These are phyloP conservation scores for Raphidocelis subcapitata DNA, from an alignment of 139 green algal genomes.

Conservation along the genomic window DNA sequence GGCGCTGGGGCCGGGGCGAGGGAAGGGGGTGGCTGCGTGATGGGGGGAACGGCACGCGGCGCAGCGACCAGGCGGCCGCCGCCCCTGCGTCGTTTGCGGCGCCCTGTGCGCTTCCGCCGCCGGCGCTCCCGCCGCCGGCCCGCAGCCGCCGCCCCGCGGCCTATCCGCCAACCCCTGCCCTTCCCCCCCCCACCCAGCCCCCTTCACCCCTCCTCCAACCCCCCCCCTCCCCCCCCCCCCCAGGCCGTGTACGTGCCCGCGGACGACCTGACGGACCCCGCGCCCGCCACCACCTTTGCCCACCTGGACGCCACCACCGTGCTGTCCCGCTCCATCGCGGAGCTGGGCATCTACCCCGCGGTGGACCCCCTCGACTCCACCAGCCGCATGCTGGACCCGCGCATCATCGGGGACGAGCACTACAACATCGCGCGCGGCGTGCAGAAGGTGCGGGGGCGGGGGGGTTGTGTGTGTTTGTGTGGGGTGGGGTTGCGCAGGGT, in stretches of 20 bases:
- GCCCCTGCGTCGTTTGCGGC: neutral
- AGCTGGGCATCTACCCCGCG: slow-evolving; percentile 99
- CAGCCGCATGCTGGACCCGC: slow-evolving; percentile 94
- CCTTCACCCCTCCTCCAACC: neutral
- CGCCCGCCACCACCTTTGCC: slow-evolving; percentile 97
- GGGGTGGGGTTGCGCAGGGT: too few species aligned
- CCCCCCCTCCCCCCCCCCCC: neutral
- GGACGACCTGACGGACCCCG: slow-evolving; percentile 98
- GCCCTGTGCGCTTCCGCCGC: neutral
- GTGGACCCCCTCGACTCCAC: slow-evolving; percentile 99
- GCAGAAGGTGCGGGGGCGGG: slow-evolving; percentile 98
- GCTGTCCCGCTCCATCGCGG: slow-evolving; percentile 96
- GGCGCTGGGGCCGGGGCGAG: too few species aligned
- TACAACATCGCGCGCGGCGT: slow-evolving; percentile 93
- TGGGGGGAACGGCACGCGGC: too few species aligned
- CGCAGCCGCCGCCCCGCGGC: neutral
- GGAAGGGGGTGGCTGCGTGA: too few species aligned
- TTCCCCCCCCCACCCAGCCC: too few species aligned
- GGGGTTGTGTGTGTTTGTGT: too few species aligned
- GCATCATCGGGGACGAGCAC: slow-evolving; percentile 96
- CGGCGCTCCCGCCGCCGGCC: neutral
- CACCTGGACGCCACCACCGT: slow-evolving; percentile 99
- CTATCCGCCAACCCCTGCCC: neutral
- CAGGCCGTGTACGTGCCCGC: slow-evolving; percentile 99
- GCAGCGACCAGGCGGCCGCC: too few species aligned